phyloP scores from a whole-genome alignment of 768 basidiomycete genomes.

The Boletales sp. region DNA sequence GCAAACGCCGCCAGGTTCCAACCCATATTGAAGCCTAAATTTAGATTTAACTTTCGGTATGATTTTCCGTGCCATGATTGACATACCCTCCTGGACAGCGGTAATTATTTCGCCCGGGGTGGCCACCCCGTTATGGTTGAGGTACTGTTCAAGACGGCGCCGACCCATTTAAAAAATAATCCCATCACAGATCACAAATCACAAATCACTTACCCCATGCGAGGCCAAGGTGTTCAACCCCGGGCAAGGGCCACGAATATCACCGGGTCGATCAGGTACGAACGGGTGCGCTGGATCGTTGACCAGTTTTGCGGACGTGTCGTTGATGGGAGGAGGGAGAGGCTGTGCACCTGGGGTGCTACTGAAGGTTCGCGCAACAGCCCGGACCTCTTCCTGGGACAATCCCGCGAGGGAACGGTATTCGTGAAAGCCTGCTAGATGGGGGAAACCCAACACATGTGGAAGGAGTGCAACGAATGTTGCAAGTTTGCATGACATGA shows the following conservation, averaged over 20 bases:
- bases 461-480: constrained; percentile 4
- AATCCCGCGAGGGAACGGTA: constrained; percentile 21
- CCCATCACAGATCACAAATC: neutral
- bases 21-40: constrained; percentile 23
- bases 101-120: constrained; percentile 22
- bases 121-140: constrained; percentile 19
- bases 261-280: constrained; percentile 8
- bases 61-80: neutral
- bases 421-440: constrained; percentile 14
- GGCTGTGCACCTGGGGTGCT: constrained; percentile 22
- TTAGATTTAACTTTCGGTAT: neutral
- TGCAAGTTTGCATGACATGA: neutral
- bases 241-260: constrained; percentile 25
- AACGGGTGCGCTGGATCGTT: constrained; percentile 18
- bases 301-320: constrained; percentile 24
- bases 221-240: constrained; percentile 25
- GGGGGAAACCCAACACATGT: constrained; percentile 7
- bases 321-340: constrained; percentile 19
- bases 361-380: constrained; percentile 10
- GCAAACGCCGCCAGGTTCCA: constrained; percentile 16
- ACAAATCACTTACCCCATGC: constrained; percentile 19
- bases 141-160: constrained; percentile 7
- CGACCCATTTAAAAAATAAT: neutral
- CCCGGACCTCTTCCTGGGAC: constrained; percentile 13
- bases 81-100: constrained; percentile 20